Evolutionary conservation across 768 basidiomycete species (phyloP).

Genomic region (Collybiopsis confluens): DNA sequence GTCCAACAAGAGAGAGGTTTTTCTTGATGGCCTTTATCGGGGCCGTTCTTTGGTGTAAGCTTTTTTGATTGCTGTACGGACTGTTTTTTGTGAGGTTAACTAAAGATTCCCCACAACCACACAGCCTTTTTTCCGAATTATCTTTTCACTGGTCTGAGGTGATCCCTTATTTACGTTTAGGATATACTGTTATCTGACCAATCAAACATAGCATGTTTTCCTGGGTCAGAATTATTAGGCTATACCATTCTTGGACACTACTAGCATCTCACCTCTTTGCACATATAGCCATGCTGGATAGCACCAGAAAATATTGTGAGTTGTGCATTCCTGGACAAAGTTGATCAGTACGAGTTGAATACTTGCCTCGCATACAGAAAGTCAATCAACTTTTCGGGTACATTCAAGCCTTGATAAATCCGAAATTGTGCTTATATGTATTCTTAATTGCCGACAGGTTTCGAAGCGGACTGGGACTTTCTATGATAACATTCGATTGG

Average conservation of each 20-base stretch:
- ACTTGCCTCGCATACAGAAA: constrained; percentile 27
- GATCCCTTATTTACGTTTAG: too few species aligned
- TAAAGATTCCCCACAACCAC: too few species aligned
- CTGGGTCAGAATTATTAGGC: constrained; percentile 33
- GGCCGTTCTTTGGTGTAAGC: constrained; percentile 58
- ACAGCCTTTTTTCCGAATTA: constrained; percentile 10
- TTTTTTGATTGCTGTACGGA: too few species aligned
- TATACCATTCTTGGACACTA: not conserved
- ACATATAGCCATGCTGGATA: constrained; percentile 57
- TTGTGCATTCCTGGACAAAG: constrained; percentile 9
- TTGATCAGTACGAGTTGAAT: too few species aligned
- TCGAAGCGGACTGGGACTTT: constrained; percentile 48
- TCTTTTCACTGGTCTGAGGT: constrained; percentile 47
- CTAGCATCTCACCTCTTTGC: constrained; percentile 12
- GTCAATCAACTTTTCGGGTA: constrained; percentile 59
- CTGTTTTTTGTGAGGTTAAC: too few species aligned
- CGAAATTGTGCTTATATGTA: not conserved
- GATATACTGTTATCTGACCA: not conserved
- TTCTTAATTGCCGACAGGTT: constrained; percentile 27
- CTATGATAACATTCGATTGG: constrained; percentile 55
- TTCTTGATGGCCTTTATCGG: constrained; percentile 57
- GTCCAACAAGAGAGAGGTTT: constrained; percentile 66
- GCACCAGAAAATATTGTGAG: constrained; percentile 52
- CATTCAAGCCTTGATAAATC: not conserved
- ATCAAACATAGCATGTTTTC: constrained; percentile 34